These are phyloP conservation scores for Trichoderma brevicompactum DNA, from an alignment of 2,329 filamentous ascomycete genomes.

Conservation along the genomic window DNA sequence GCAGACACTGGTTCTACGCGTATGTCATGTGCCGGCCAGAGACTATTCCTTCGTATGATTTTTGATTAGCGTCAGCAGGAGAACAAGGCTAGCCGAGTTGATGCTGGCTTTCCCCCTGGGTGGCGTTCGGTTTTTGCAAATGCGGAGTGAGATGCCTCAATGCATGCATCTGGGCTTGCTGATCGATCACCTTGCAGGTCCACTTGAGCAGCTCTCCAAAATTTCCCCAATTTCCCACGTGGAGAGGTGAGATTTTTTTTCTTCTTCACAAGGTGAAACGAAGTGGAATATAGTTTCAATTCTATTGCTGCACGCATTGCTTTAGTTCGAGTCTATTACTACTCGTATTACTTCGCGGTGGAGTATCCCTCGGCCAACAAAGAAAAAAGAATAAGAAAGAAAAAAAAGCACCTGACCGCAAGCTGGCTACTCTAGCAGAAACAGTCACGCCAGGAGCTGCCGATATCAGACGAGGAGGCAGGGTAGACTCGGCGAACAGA, in stretches of 20 bases:
- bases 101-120: background rate
- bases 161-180: background rate
- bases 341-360: background rate
- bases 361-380: background rate
- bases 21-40: conserved; percentile 14
- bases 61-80: too few species aligned
- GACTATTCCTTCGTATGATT: background rate
- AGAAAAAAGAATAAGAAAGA: too few species aligned
- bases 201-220: conserved; percentile 6
- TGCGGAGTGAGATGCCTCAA: background rate
- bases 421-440: background rate
- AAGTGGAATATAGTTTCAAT: background rate
- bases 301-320: background rate
- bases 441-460: conserved; percentile 6
- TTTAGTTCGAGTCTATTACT: too few species aligned
- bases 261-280: background rate
- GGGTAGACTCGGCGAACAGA: background rate
- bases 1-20: background rate
- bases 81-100: background rate
- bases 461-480: conserved; percentile 14
- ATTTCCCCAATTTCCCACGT: conserved; percentile 14
- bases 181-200: conserved; percentile 12
- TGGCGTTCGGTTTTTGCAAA: background rate
- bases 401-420: background rate
- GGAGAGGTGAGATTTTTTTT: conserved; percentile 1